phyloP scores from a whole-genome alignment of 345 rosid genomes.

The Murraya paniculata region DNA sequence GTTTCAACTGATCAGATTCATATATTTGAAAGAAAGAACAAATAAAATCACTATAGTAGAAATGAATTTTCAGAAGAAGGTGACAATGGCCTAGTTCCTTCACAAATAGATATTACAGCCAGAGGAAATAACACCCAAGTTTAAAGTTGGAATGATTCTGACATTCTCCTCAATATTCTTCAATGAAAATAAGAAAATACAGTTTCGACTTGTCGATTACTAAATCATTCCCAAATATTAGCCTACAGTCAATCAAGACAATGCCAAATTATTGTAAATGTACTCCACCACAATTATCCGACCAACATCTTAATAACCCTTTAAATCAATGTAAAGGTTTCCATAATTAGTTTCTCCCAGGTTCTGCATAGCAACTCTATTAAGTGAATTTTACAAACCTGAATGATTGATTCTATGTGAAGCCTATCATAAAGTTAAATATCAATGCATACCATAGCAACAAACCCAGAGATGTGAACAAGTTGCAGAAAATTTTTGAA shows the following conservation, averaged over 20 bases:
- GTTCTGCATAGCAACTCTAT: neutral
- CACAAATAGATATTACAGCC: neutral
- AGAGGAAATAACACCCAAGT: neutral
- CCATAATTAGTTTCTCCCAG: neutral
- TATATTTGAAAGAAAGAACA: neutral
- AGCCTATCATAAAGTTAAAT: neutral
- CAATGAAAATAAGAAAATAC: neutral
- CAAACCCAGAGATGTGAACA: neutral
- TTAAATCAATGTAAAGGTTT: neutral
- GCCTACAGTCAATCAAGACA: neutral
- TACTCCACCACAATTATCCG: neutral
- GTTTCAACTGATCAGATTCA: conserved; percentile 27
- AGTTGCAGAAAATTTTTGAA: neutral
- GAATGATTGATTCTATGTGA: neutral
- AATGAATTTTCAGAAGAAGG: neutral
- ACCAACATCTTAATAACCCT: neutral
- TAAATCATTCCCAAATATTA: neutral
- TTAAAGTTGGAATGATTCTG: conserved; percentile 5
- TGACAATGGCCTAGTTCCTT: neutral
- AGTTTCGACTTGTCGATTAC: neutral
- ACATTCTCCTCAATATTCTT: neutral
- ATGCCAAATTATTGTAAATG: neutral
- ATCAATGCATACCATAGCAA: neutral
- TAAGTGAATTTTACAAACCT: neutral
- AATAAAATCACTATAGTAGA: neutral